Base-by-base conservation (phyloP, 768 basidiomycete species). In the Hortiboletus flavorubellus region DNA sequence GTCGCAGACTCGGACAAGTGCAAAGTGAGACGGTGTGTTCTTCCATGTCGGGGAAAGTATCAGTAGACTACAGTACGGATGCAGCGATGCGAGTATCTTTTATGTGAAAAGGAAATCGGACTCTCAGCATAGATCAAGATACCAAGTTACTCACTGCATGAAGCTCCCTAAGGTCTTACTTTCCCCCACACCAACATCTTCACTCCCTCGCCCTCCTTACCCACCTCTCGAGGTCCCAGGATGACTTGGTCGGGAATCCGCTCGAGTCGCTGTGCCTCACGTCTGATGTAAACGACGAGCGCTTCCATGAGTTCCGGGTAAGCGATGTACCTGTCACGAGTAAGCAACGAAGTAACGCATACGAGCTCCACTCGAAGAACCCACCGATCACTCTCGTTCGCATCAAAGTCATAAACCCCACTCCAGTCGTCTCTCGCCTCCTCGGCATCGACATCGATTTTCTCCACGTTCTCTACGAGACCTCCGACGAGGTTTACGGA, bases 291-390 rank as follows among this genome's bases (percentile, higher is more conserved):
- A 37, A 65, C 68, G 11, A 89, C 86, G 15, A 93, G 68, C 26
- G 78, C 77, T 23, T 86, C 79, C 81, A 97, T 86, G 10, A 86
- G 77, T 65, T 85, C 80, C 2, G 91, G 87, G 63, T 91, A 89
- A 49, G 78, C 73, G 12, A 94, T 76, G 60, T 91, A 89, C 62
- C 82, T 80, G 67, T 81, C 80, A n/a, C 73, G 2, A 8, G 14
- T 47, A 29, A 56, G 42, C 5, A 44, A 46, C 5, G 15, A 42
- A 38, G 8, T 18, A 40, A 41, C 14, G 2, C 10, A 14, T 0
- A 9, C 26, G 12, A 43, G 6, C 2, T 15, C 30, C 14, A 40
- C 3, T 7, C 41, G 26, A 49, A 39, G 15, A 50, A 38, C 66
- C 56, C 53, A 70, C 69, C 67, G 64, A 37, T 68, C 70, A 30